Base-by-base conservation (phyloP, 2,329 filamentous ascomycete genomes). In the Ascochyta fabae region DNA sequence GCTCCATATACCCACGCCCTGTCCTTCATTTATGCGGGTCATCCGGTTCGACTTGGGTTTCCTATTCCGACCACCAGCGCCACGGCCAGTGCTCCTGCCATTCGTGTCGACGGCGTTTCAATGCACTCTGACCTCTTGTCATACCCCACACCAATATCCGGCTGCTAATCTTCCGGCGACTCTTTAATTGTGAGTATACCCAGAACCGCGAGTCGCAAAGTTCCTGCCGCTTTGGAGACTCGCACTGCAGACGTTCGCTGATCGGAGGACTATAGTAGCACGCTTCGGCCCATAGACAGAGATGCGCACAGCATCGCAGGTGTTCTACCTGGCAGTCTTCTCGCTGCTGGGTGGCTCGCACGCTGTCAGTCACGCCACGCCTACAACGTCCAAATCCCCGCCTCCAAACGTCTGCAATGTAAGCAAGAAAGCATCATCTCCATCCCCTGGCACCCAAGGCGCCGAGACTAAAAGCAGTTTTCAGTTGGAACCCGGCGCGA, bases 401-500 rank as follows among this genome's bases (percentile, higher is more conserved):
- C 68, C 73, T 38, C 70, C 79, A 68, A 79, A 83, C 70, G 77
- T 82, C 67, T 86, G 84, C 75, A 82, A 83, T 66, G 83, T 86
- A 79, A 79, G 83, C 77, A 68, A 70, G 41, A 63, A 54, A 44
- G 62, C 68, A 36, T 60, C 59, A 16, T 62, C 61, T 47, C 53
- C 58, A 24, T 49, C 59, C 24, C 39, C 65, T 38, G 66, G 55
- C 46, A 41, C 60, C 39, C 47, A 66, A 66, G 55, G 48, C 60
- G 70, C 58, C 65, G 70, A 55, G 60, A 58, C 66, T 73, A 73
- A 76, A 52, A 72, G 73, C 70, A 68, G 62, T 45, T 67, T 70
- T 39, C 81, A 96, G 92, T 90, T 96, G 67, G 92, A 95, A 38
- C 91, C 93, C 16, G 88, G 88, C 65, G 86, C 92, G 58, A 96